phyloP scores from a whole-genome alignment of 139 green algal genomes.

The Coelastrella sp. region DNA sequence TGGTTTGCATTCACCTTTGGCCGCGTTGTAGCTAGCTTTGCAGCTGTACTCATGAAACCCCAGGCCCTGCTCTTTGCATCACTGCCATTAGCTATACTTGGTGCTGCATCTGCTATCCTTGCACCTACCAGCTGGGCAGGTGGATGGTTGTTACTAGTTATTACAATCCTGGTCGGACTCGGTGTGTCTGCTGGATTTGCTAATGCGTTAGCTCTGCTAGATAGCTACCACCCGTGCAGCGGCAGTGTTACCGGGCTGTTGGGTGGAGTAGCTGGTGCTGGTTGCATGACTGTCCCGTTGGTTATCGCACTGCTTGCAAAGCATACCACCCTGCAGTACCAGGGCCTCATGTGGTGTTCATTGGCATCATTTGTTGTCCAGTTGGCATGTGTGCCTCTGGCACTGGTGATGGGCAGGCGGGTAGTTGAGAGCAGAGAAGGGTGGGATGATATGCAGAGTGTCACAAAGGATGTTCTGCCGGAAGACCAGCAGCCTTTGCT shows the following conservation, averaged over 20 bases:
- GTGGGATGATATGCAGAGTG: neutral
- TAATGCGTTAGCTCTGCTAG: constrained; percentile 28
- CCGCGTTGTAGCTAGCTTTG: constrained; percentile 32
- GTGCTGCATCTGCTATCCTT: neutral
- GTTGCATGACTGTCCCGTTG: constrained; percentile 43
- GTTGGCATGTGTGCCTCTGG: constrained; percentile 25
- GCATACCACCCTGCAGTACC: neutral
- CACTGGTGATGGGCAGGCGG: neutral
- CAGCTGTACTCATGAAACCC: neutral
- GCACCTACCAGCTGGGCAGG: neutral
- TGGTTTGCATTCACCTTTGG: constrained; percentile 47
- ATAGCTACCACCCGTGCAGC: constrained; percentile 24
- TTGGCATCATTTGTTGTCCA: constrained; percentile 21
- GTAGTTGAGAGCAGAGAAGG: neutral
- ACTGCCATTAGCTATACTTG: constrained; percentile 26
- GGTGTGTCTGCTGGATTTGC: constrained; percentile 43
- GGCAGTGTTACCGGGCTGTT: constrained; percentile 44
- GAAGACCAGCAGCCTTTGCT: constrained; percentile 3
- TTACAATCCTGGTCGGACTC: constrained; percentile 23
- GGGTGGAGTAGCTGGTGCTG: constrained; percentile 34
- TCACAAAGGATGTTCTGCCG: constrained; percentile 9
- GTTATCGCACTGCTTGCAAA: constrained; percentile 42
- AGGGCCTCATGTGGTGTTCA: constrained; percentile 33
- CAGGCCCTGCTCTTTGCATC: constrained; percentile 18
- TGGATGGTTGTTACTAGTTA: constrained; percentile 1